Conservation (phyloP, 306 rosid species). For the Betula pendula region DNA sequence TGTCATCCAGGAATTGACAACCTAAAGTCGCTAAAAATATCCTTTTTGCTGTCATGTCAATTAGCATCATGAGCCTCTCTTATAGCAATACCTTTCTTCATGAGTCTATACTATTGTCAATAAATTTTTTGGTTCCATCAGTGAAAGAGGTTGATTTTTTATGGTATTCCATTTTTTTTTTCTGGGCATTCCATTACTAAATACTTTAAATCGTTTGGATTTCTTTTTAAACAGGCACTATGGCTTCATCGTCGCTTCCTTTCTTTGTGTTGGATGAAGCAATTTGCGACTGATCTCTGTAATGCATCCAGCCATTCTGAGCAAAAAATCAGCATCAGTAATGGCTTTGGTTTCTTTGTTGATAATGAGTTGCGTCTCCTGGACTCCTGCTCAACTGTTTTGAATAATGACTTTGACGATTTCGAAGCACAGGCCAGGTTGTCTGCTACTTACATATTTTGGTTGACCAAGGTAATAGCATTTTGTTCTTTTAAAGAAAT, state of each 20-base stretch:
- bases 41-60: background rate
- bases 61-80: background rate
- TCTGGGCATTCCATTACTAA: background rate
- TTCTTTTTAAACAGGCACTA: conserved; percentile 53
- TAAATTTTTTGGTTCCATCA: background rate
- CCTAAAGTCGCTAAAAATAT: background rate
- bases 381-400: conserved; percentile 47
- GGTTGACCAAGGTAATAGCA: conserved; percentile 61
- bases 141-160: background rate
- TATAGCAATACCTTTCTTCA: background rate
- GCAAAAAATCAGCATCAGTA: conserved; percentile 29
- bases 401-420: conserved; percentile 61
- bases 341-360: conserved; percentile 41
- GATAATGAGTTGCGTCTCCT: conserved; percentile 57
- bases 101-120: background rate
- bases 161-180: background rate
- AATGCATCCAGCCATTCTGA: conserved; percentile 30
- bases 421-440: conserved; percentile 62
- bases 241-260: conserved; percentile 97
- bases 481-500: conserved; percentile 4
- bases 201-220: conserved; percentile 8
- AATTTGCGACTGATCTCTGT: conserved; percentile 26
- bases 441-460: conserved; percentile 59
- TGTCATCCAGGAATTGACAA: background rate
- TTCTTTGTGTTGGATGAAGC: conserved; percentile 57